A percentile compares a stretch with the other conserved stretches of the same genome.
Evolutionary conservation across 106 monocot genomes (phyloP).

Genomic region (Ottelia alismoides): DNA sequence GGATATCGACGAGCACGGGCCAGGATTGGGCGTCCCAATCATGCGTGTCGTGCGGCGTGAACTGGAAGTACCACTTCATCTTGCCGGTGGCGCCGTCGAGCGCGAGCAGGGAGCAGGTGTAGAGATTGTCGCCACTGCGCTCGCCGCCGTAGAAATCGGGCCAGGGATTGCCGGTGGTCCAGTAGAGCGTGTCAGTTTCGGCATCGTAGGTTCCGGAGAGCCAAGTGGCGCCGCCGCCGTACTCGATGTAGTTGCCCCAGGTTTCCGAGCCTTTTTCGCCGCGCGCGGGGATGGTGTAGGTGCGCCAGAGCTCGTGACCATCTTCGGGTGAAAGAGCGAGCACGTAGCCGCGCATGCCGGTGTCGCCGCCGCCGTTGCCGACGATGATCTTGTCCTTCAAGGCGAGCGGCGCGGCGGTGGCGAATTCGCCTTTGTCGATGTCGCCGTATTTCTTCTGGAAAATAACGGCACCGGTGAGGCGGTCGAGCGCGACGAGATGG

Average conservation of each 20-base stretch:
- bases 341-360: not conserved
- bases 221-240: not conserved
- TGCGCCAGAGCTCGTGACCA: not conserved
- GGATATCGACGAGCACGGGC: not conserved
- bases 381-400: not conserved
- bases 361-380: no score
- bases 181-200: not conserved
- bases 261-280: not conserved
- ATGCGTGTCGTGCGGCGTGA: no score
- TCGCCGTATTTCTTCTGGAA: not conserved
- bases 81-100: not conserved
- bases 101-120: not conserved
- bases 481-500: not conserved
- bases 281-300: not conserved
- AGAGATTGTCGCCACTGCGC: not conserved
- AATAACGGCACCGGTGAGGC: not conserved
- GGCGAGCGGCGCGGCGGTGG: no score
- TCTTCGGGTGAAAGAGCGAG: no score
- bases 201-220: not conserved
- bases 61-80: not conserved
- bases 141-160: no score
- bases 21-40: no score
- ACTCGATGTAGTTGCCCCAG: not conserved
- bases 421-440: no score
- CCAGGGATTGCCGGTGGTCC: no score